These are phyloP conservation scores for Ogataea pini DNA, from an alignment of 805 yeast genomes.

Conservation along the genomic window DNA sequence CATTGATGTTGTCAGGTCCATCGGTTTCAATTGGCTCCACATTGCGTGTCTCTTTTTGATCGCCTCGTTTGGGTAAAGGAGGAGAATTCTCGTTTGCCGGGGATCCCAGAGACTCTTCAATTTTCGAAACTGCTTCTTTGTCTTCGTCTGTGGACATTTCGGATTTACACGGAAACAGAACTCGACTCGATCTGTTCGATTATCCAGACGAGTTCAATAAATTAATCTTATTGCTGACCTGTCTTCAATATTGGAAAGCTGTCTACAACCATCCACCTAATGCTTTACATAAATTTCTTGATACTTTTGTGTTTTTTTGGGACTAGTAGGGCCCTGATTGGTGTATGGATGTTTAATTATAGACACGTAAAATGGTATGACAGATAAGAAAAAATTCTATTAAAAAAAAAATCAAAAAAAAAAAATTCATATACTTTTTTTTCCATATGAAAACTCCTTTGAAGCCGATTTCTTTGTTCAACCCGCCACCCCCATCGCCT, in stretches of 20 bases:
- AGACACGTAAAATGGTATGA: neutral
- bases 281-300: neutral
- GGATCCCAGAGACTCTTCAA: neutral
- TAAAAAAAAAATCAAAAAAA: neutral
- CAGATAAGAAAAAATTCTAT: neutral
- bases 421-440: neutral
- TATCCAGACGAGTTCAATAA: neutral
- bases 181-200: neutral
- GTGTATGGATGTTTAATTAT: slow-evolving; percentile 2
- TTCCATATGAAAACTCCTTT: neutral
- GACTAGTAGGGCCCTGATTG: neutral
- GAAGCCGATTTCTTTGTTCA: neutral
- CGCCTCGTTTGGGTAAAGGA: slow-evolving; percentile 8
- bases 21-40: neutral
- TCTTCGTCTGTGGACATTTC: neutral
- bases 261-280: neutral
- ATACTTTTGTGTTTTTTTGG: neutral
- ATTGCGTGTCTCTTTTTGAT: neutral
- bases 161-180: neutral
- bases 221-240: slow-evolving; percentile 1
- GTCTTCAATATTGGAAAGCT: neutral
- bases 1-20: neutral
- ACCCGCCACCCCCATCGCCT: neutral
- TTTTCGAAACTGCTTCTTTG: neutral
- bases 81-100: slow-evolving; percentile 6